phyloP scores from a whole-genome alignment of 2,329 filamentous ascomycete genomes.

The Parastagonospora avenae region DNA sequence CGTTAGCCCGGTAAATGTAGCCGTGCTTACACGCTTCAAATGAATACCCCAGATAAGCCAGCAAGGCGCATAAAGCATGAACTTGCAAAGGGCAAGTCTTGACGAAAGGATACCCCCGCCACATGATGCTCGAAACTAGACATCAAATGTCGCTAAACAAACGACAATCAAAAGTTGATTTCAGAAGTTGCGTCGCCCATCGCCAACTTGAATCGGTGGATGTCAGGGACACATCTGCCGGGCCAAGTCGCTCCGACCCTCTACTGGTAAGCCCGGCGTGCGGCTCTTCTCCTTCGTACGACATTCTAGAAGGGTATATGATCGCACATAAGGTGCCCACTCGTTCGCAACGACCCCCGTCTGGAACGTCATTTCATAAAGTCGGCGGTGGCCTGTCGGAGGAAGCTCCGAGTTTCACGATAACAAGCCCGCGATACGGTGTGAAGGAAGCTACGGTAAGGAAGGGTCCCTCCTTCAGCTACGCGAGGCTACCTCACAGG shows the following conservation, averaged over 20 bases:
- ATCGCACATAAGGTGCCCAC: slow-evolving; percentile 6
- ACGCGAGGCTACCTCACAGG: not conserved
- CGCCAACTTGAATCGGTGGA: too few relatives aligned
- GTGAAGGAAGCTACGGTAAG: not conserved
- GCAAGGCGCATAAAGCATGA: not conserved
- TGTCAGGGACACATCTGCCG: not conserved
- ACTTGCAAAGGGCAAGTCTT: not conserved
- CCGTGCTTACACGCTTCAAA: slow-evolving; percentile 3
- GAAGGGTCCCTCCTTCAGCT: not conserved
- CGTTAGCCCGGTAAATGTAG: slow-evolving; percentile 16
- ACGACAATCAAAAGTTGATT: not conserved
- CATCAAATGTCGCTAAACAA: not conserved
- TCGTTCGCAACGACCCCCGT: not conserved
- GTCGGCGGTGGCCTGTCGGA: not conserved
- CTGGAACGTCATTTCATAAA: not conserved
- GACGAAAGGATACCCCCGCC: not conserved
- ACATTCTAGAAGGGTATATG: slow-evolving; percentile 9
- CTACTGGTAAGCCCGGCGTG: not conserved
- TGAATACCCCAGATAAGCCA: slow-evolving; percentile 6
- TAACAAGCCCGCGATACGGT: not conserved
- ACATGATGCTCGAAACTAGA: not conserved
- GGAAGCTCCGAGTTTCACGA: not conserved
- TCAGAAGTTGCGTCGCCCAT: not conserved
- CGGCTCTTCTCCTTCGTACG: slow-evolving; percentile 1
- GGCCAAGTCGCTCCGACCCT: not conserved